Evolutionary conservation across 2,329 filamentous ascomycete genomes (phyloP).

Genomic region (Phyllosticta citribraziliensis): DNA sequence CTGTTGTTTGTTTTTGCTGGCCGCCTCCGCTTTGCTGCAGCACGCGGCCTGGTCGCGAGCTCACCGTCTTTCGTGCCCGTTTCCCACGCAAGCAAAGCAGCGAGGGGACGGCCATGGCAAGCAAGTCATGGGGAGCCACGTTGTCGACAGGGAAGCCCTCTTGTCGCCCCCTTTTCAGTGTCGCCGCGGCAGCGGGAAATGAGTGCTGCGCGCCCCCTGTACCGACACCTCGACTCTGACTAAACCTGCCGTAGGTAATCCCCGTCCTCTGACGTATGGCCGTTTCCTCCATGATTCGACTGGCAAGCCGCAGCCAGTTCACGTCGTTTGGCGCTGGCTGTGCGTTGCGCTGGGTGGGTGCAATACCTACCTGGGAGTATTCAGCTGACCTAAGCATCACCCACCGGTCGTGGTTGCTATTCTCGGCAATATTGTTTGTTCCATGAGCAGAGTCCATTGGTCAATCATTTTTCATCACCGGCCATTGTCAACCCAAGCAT

Average conservation of each 20-base stretch:
- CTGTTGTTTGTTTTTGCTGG: neutral
- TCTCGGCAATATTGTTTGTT: neutral
- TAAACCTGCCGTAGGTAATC: neutral
- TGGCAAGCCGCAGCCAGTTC: no score
- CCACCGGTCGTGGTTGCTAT: neutral
- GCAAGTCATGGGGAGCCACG: slow-evolving; percentile 8
- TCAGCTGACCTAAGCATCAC: neutral
- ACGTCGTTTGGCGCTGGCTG: slow-evolving; percentile 3
- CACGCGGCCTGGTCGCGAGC: neutral
- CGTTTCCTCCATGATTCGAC: neutral
- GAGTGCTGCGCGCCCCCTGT: slow-evolving; percentile 3
- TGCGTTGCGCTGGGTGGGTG: neutral
- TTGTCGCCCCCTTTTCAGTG: slow-evolving; percentile 3
- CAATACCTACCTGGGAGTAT: neutral
- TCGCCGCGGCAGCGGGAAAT: slow-evolving; percentile 7
- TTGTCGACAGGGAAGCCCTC: slow-evolving; percentile 6
- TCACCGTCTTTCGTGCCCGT: neutral
- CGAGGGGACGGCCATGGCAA: neutral
- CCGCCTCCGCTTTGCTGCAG: neutral
- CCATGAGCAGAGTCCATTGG: neutral
- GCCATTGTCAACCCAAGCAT: no score
- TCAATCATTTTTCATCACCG: neutral
- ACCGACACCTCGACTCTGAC: neutral
- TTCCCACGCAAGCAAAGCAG: neutral
- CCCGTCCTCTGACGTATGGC: neutral